These are phyloP conservation scores for Paecilomyces sp. DNA, from an alignment of 2,329 filamentous ascomycete species.

Conservation along the genomic window DNA sequence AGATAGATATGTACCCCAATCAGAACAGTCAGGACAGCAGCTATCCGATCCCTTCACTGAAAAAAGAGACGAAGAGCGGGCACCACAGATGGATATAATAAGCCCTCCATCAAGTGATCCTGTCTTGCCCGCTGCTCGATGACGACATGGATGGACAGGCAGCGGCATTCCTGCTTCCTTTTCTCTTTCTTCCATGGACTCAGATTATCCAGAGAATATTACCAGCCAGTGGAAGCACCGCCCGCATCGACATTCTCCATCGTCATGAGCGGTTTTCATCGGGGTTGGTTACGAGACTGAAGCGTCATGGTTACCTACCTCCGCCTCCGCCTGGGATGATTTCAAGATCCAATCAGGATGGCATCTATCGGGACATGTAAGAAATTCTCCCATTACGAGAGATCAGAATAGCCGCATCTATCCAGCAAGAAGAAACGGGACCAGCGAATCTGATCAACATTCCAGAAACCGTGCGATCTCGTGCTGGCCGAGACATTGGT, in stretches of 20 bases:
- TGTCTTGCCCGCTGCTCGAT: background rate
- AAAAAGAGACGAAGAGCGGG: background rate
- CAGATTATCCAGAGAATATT: background rate
- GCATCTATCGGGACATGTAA: background rate
- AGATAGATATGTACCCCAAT: background rate
- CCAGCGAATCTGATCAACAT: background rate
- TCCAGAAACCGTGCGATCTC: background rate
- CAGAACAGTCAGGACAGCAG: background rate
- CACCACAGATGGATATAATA: background rate
- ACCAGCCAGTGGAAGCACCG: background rate
- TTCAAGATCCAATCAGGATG: background rate
- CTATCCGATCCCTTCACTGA: background rate
- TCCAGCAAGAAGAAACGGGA: background rate
- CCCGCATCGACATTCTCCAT: background rate
- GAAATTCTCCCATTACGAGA: background rate
- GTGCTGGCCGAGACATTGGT: background rate
- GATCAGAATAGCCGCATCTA: too few species aligned
- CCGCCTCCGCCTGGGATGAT: background rate
- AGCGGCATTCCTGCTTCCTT: background rate
- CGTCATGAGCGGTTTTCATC: background rate
- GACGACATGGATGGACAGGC: background rate
- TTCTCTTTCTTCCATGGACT: background rate
- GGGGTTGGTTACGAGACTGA: conserved; percentile 6
- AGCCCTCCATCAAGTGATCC: background rate
- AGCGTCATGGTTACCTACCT: conserved; percentile 20